Evolutionary conservation across 164 flowering plant species (phyloP), one percentile per base, ranked within the genome.

Genomic region (Warburgia ugandensis): DNA sequence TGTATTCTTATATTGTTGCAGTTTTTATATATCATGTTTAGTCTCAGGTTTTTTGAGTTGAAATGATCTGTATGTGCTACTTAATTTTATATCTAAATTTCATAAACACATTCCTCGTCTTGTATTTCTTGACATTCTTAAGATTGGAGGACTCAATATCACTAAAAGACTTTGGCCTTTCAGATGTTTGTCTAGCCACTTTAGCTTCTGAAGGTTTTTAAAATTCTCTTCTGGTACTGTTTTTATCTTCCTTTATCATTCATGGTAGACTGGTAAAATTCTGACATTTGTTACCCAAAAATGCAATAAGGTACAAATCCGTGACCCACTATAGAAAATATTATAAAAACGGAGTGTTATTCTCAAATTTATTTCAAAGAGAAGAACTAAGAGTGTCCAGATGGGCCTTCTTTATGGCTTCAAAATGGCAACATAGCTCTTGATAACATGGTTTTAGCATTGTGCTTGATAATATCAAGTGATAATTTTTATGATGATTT

Each of bases 181-280:
- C 96, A 9, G 94, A 86, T 42, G 73, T 56, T 32, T 72, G 76
- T 67, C 85, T 90, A 32, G 90, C 94, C 30, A 80, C 86, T 38
- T 65, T 86, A 55, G 91, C 86, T 29, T 78, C 81, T 60, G 73
- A 68, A 75, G 92, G 95, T 85, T 4, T 38, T 39, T 32, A 16
- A 21, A 32, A 33, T 30, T 2, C 10, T 47, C 10, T 30, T 30
- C 6, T 30, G 33, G 33, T 30, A n/a, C n/a, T n/a, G n/a, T n/a
- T n/a, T n/a, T 22, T 26, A 1, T 12, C 4, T 26, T 1, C 14
- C 3, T 45, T 21, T 25, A 25, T 22, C 13, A 10, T 25, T 37
- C 2, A 13, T 11, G 11, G 8, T 36, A 36, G 2, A 37, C 41
- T 3, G 14, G 5, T 14, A 20, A 8, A 3, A 14, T 16, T 37